Evolutionary conservation across 331 rosid species (phyloP), one percentile per base, ranked within the genome.

Genomic region (Quercus tomentella): DNA sequence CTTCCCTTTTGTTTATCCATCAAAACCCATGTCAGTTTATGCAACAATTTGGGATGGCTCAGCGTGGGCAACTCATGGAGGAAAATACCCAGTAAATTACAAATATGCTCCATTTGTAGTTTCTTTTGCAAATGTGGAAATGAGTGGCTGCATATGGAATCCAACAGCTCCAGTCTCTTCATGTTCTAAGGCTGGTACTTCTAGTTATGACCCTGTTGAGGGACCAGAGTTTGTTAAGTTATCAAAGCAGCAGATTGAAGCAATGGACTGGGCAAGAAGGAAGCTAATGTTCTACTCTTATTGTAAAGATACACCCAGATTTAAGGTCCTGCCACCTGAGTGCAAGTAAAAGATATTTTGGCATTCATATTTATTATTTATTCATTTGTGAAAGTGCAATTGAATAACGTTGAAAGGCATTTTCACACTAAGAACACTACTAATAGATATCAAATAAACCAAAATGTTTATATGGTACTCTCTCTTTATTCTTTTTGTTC

Each of bases 11-110:
- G 68, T 85, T 22, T 95, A 81, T 70, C 97, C 99, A 74, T 89
- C 86, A 77, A 95, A 95, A 67, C 94, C 99, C 4, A 95, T 95
- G 99, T 90, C 98, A 17, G 79, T 95, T 10, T 89, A 77, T 69
- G 94, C 93, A 20, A 95, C 99, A 66, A 93, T 95, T 86, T 95
- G 99, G 99, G 99, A 95, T 83, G 99, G 89, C 4, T 95, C 99
- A 81, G 78, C 91, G 7, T 95, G 99, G 99, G 99, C 99, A 56
- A 95, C 99, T 45, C 90, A 91, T 83, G 99, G 99, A 68, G 99
- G 99, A 58, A 95, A 93, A 76, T 93, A 93, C 73, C 87, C 89
- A 26, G 97, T 95, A 2, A 87, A 95, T 73, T 95, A 95, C 57
- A 93, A 88, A 76, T 81, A 93, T 80, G 97, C 93, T 72, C 99